Evolutionary conservation across 805 yeast species (phyloP).

Genomic region (Pichia nakasei): DNA sequence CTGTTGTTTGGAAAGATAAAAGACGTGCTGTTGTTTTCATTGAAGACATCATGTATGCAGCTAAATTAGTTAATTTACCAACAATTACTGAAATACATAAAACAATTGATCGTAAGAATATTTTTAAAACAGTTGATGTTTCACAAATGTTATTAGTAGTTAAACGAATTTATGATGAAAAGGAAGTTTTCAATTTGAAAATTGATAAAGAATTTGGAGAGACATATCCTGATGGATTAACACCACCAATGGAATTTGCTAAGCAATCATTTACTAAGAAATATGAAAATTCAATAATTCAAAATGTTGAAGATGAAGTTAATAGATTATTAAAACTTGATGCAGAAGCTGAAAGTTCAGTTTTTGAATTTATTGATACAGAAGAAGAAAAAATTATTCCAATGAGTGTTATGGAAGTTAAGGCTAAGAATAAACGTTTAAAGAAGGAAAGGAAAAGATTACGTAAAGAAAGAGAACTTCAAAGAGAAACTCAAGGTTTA

Average conservation of each 20-base stretch:
- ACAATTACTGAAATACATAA: constrained; percentile 81
- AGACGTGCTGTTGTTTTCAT: constrained; percentile 70
- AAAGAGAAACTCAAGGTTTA: no score
- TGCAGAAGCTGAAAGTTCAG: constrained; percentile 73
- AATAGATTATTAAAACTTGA: constrained; percentile 68
- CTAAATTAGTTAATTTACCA: constrained; percentile 82
- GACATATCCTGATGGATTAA: constrained; percentile 65
- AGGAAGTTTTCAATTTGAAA: constrained; percentile 35
- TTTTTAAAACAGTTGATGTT: constrained; percentile 78
- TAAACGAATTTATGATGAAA: constrained; percentile 36
- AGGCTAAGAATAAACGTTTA: constrained; percentile 14
- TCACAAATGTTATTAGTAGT: constrained; percentile 78
- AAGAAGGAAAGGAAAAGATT: constrained; percentile 18
- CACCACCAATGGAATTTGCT: constrained; percentile 70
- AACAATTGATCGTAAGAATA: constrained; percentile 80
- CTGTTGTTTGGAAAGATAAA: constrained; percentile 75
- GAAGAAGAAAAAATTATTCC: constrained; percentile 20
- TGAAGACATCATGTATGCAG: constrained; percentile 66
- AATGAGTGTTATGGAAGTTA: constrained; percentile 27
- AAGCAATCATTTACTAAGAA: constrained; percentile 65
- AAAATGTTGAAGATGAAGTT: constrained; percentile 70
- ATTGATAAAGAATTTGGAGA: constrained; percentile 35
- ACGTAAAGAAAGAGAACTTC: constrained; percentile 9
- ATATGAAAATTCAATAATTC: constrained; percentile 61
- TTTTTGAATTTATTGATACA: constrained; percentile 61